These are phyloP conservation scores for Maudiozyma pseudohumilis DNA, from an alignment of 805 yeast species.

Conservation along the genomic window DNA sequence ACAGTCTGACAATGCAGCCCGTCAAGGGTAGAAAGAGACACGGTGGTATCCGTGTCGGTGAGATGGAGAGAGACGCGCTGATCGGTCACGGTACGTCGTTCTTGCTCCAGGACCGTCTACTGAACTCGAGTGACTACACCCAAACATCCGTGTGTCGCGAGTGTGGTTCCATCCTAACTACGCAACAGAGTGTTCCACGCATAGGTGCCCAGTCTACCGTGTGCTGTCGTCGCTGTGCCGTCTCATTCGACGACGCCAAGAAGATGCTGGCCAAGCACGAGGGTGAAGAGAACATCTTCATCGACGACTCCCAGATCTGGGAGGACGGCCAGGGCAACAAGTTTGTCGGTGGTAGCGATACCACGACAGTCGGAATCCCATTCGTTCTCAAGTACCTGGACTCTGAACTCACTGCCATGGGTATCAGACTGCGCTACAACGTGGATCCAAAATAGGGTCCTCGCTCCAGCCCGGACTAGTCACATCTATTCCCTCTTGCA, in stretches of 20 bases:
- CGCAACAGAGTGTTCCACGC: slow-evolving; percentile 85
- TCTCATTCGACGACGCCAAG: slow-evolving; percentile 48
- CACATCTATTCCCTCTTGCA: too few relatives aligned
- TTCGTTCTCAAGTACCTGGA: slow-evolving; percentile 92
- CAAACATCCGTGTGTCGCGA: slow-evolving; percentile 82
- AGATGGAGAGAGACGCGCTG: slow-evolving; percentile 98
- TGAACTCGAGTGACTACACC: slow-evolving; percentile 92
- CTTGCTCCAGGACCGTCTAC: slow-evolving; percentile 84
- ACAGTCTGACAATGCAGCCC: slow-evolving; percentile 96
- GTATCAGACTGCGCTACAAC: slow-evolving; percentile 83
- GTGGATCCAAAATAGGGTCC: slow-evolving; percentile 62
- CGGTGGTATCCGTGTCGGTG: slow-evolving; percentile 99
- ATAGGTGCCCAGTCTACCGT: slow-evolving; percentile 70
- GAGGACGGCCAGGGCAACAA: slow-evolving; percentile 94
- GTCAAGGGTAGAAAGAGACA: slow-evolving; percentile 97
- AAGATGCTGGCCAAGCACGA: slow-evolving; percentile 30
- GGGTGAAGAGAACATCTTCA: slow-evolving; percentile 32
- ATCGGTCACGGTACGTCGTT: slow-evolving; percentile 97
- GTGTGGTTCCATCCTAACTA: slow-evolving; percentile 86
- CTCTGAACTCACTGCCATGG: slow-evolving; percentile 95
- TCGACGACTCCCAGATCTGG: slow-evolving; percentile 75
- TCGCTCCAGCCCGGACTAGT: too few relatives aligned
- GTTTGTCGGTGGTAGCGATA: slow-evolving; percentile 83
- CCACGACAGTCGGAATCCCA: slow-evolving; percentile 95
- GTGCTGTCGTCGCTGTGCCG: slow-evolving; percentile 88